Percentiles rank a stretch among this genome's conserved stretches.
Evolutionary conservation across 805 yeast genomes (phyloP).

Genomic region (Zygosaccharomyces kombuchaensis): DNA sequence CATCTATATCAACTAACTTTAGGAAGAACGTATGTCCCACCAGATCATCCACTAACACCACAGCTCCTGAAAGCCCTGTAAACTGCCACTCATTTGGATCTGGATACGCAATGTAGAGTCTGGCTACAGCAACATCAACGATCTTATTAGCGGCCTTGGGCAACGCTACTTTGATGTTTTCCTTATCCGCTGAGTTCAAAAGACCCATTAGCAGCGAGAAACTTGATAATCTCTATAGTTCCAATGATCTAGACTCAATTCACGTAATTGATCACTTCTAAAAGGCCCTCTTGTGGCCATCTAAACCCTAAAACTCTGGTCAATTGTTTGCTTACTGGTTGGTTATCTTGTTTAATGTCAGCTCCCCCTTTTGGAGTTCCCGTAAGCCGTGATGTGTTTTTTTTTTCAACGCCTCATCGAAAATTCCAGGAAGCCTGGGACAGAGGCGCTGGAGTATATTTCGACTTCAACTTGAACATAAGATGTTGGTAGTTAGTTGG

Average conservation of each 20-base stretch:
- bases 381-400: conserved; percentile 1
- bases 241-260: not conserved
- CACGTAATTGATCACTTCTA: not conserved
- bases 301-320: not conserved
- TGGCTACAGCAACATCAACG: conserved; percentile 84
- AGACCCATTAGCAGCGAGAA: conserved; percentile 34
- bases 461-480: too few relatives aligned
- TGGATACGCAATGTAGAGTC: conserved; percentile 87
- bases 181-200: conserved; percentile 64
- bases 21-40: conserved; percentile 93
- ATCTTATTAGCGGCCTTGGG: conserved; percentile 87
- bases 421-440: not conserved
- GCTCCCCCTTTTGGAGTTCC: conserved; percentile 4
- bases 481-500: too few relatives aligned
- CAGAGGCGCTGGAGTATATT: not conserved
- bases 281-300: conserved; percentile 1
- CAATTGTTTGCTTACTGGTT: conserved; percentile 5
- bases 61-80: conserved; percentile 87
- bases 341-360: not conserved
- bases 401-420: not conserved
- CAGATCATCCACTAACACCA: conserved; percentile 81
- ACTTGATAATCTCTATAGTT: not conserved
- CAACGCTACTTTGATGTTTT: conserved; percentile 79
- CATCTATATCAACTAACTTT: conserved; percentile 80
- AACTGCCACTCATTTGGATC: conserved; percentile 74